Conservation (phyloP, 2,329 filamentous ascomycete species). For the Periconia sp. region DNA sequence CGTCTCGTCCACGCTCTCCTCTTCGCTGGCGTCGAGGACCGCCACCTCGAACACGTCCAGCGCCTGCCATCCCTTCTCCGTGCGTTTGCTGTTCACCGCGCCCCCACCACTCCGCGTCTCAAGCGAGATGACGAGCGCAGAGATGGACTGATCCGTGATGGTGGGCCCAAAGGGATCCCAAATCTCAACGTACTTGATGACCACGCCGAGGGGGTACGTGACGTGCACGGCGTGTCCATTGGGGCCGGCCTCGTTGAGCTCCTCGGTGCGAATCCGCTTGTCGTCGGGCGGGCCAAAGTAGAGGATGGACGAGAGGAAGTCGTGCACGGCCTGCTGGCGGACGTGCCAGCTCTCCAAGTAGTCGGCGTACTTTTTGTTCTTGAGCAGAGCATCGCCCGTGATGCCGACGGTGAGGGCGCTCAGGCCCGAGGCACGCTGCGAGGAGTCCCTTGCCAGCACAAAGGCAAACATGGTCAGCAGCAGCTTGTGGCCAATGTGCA, state of each 20-base stretch:
- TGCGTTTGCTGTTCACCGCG: slow-evolving; percentile 84
- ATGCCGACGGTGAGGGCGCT: slow-evolving; percentile 80
- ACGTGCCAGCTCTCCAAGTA: slow-evolving; percentile 80
- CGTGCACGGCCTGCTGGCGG: slow-evolving; percentile 71
- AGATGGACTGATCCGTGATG: slow-evolving; percentile 78
- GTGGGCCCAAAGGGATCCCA: slow-evolving; percentile 91
- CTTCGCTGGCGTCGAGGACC: slow-evolving; percentile 74
- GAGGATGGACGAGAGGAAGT: slow-evolving; percentile 71
- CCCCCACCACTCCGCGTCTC: slow-evolving; percentile 85
- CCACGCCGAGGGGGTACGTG: slow-evolving; percentile 66
- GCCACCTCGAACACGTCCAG: slow-evolving; percentile 89
- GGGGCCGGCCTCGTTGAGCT: slow-evolving; percentile 53
- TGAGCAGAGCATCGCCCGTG: slow-evolving; percentile 83
- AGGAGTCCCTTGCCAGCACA: slow-evolving; percentile 58
- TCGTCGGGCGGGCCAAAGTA: slow-evolving; percentile 61
- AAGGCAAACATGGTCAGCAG: slow-evolving; percentile 86
- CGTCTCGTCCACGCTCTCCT: slow-evolving; percentile 57
- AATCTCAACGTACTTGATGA: slow-evolving; percentile 81
- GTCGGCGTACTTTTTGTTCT: slow-evolving; percentile 86
- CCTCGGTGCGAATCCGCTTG: slow-evolving; percentile 49
- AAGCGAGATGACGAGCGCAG: slow-evolving; percentile 82
- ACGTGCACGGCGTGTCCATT: slow-evolving; percentile 63
- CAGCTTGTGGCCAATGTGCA: slow-evolving; percentile 96
- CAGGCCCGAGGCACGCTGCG: slow-evolving; percentile 21
- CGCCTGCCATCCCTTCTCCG: slow-evolving; percentile 74